Evolutionary conservation across 148 eudicot species (phyloP).

Genomic region (Chenopodium suecicum): DNA sequence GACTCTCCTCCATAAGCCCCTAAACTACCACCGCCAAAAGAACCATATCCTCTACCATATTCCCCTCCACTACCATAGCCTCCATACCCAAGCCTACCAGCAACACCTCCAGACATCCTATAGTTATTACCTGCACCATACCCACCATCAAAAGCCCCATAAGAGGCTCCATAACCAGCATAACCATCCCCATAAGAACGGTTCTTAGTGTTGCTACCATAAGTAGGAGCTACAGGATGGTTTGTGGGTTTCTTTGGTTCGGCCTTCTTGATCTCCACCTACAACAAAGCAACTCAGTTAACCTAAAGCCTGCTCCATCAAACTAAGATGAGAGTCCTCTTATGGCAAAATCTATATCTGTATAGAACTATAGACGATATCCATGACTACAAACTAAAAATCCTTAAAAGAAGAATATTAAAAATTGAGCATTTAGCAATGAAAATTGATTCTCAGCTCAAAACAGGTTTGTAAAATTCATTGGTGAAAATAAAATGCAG

Average conservation of each 20-base stretch:
- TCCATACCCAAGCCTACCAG: slow-evolving; percentile 50
- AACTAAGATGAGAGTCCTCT: slow-evolving; percentile 38
- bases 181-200: slow-evolving; percentile 44
- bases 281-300: slow-evolving; percentile 40
- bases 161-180: slow-evolving; percentile 33
- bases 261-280: slow-evolving; percentile 91
- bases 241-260: slow-evolving; percentile 80
- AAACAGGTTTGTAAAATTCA: slow-evolving; percentile 2
- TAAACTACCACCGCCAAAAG: slow-evolving; percentile 27
- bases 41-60: slow-evolving; percentile 35
- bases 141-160: slow-evolving; percentile 36
- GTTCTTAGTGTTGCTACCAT: slow-evolving; percentile 45
- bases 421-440: neutral
- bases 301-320: slow-evolving; percentile 32
- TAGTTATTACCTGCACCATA: slow-evolving; percentile 38
- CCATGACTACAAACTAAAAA: slow-evolving; percentile 13
- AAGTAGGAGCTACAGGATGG: slow-evolving; percentile 50
- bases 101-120: slow-evolving; percentile 58
- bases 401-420: no score
- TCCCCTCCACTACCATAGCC: slow-evolving; percentile 39
- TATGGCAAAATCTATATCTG: slow-evolving; percentile 27
- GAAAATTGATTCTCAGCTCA: neutral
- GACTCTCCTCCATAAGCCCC: slow-evolving; percentile 46
- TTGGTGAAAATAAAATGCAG: neutral
- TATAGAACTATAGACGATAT: slow-evolving; percentile 6